phyloP scores from a whole-genome alignment of 2,329 filamentous ascomycete species.

The Capronia epimyces region DNA sequence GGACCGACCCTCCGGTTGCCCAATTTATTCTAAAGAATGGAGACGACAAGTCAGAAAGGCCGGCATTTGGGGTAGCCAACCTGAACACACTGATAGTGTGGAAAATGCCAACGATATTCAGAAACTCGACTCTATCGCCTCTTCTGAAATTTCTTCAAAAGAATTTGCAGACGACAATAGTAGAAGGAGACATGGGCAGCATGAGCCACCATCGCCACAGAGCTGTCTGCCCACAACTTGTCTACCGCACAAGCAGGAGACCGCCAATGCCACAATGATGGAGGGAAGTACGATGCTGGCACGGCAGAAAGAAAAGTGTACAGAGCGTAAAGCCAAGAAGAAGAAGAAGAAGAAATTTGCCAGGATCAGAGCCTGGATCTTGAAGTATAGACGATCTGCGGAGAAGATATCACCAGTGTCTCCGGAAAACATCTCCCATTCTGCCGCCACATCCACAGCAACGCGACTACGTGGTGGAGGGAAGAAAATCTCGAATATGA shows the following conservation, averaged over 20 bases:
- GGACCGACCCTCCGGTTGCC: not conserved
- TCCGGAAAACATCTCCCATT: not conserved
- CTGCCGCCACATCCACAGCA: not conserved
- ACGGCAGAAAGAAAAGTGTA: not conserved
- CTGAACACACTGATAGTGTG: not conserved
- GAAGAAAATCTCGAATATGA: not conserved
- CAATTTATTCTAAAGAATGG: conserved; percentile 11
- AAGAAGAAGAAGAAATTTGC: conserved; percentile 2
- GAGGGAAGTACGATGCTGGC: not conserved
- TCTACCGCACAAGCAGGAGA: not conserved
- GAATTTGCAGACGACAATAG: not conserved
- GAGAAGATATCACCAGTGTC: too few species aligned
- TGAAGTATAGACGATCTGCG: not conserved
- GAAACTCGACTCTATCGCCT: not conserved
- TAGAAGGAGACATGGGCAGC: not conserved
- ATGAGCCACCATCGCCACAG: not conserved
- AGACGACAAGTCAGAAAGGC: conserved; percentile 2
- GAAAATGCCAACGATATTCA: not conserved
- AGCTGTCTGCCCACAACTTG: not conserved
- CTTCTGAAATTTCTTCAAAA: not conserved
- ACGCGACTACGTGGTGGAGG: conserved; percentile 7
- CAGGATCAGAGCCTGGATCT: not conserved
- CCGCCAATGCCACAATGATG: not conserved
- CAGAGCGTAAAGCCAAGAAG: not conserved
- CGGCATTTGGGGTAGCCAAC: not conserved